Evolutionary conservation across 2,329 filamentous ascomycete genomes (phyloP).

Genomic region (Alternaria solani): DNA sequence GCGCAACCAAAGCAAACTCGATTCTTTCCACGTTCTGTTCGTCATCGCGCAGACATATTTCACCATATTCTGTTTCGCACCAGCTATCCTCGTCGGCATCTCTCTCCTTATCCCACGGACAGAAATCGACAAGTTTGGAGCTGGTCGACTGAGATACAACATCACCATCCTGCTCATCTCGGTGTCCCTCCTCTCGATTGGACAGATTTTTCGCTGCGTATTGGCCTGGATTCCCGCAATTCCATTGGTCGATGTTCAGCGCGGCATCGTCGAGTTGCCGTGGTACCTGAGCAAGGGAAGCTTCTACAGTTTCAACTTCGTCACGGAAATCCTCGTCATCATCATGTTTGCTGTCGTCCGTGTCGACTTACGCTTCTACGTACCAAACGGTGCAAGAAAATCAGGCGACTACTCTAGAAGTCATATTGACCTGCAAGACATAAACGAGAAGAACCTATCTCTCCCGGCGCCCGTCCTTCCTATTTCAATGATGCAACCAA

Average conservation of each 20-base stretch:
- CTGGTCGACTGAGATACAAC: slow-evolving; percentile 72
- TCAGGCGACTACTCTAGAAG: slow-evolving; percentile 42
- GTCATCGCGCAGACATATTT: slow-evolving; percentile 71
- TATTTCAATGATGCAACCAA: slow-evolving; percentile 18
- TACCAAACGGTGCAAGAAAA: slow-evolving; percentile 73
- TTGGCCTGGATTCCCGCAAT: slow-evolving; percentile 61
- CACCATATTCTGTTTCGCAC: slow-evolving; percentile 71
- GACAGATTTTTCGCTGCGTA: slow-evolving; percentile 73
- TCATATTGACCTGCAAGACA: slow-evolving; percentile 30
- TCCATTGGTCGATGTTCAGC: slow-evolving; percentile 59
- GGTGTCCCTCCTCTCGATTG: slow-evolving; percentile 68
- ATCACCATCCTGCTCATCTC: slow-evolving; percentile 68
- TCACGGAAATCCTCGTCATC: slow-evolving; percentile 75
- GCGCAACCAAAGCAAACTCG: slow-evolving; percentile 59
- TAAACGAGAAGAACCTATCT: slow-evolving; percentile 35
- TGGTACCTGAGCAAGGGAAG: slow-evolving; percentile 77
- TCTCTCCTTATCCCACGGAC: slow-evolving; percentile 58
- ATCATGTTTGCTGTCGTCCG: slow-evolving; percentile 70
- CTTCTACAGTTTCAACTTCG: slow-evolving; percentile 84
- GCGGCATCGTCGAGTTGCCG: slow-evolving; percentile 48
- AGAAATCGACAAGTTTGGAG: slow-evolving; percentile 68
- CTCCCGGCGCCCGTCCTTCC: slow-evolving; percentile 13
- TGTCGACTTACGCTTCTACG: slow-evolving; percentile 78
- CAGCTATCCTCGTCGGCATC: slow-evolving; percentile 64
- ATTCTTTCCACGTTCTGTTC: slow-evolving; percentile 69